Conservation (phyloP, 495 filamentous ascomycete genomes). For the Aspergillus sclerotiicarbonarius region DNA sequence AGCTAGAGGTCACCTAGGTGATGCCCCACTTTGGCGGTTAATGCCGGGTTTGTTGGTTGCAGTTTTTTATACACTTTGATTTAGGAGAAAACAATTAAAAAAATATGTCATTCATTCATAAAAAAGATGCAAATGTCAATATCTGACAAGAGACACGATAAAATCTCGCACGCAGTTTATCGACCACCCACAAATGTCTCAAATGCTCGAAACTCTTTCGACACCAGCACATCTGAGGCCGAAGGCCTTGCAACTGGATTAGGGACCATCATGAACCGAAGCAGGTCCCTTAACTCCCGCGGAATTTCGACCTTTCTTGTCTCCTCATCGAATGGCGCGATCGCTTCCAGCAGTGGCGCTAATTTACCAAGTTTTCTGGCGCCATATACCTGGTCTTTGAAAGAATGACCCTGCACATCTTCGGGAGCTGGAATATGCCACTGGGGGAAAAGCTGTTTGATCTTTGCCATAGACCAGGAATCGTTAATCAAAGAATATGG, state of each 20-base stretch:
- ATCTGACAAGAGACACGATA: too few relatives aligned
- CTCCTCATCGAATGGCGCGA: slow-evolving; percentile 7
- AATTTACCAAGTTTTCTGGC: not conserved
- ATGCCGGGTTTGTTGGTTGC: too few relatives aligned
- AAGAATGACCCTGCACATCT: not conserved
- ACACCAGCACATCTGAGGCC: slow-evolving; percentile 4
- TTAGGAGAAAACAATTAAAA: too few relatives aligned
- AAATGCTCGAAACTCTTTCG: slow-evolving; percentile 5
- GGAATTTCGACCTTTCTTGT: slow-evolving; percentile 9
- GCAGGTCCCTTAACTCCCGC: slow-evolving; percentile 5
- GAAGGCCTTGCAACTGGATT: slow-evolving; percentile 5
- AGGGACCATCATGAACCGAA: slow-evolving; percentile 6
- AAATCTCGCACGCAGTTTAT: too few relatives aligned
- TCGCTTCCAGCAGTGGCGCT: slow-evolving; percentile 7
- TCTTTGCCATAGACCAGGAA: slow-evolving; percentile 12
- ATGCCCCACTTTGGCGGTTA: too few relatives aligned
- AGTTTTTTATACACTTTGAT: too few relatives aligned
- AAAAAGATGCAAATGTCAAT: too few relatives aligned
- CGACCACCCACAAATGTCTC: not conserved
- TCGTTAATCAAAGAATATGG: slow-evolving; percentile 5
- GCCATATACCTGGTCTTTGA: slow-evolving; percentile 1
- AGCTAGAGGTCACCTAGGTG: too few relatives aligned
- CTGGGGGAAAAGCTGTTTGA: slow-evolving; percentile 7
- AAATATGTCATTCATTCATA: too few relatives aligned
- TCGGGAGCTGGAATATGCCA: slow-evolving; percentile 9